Conservation (phyloP, 768 basidiomycete genomes). For the Xerocomellus intermedius region DNA sequence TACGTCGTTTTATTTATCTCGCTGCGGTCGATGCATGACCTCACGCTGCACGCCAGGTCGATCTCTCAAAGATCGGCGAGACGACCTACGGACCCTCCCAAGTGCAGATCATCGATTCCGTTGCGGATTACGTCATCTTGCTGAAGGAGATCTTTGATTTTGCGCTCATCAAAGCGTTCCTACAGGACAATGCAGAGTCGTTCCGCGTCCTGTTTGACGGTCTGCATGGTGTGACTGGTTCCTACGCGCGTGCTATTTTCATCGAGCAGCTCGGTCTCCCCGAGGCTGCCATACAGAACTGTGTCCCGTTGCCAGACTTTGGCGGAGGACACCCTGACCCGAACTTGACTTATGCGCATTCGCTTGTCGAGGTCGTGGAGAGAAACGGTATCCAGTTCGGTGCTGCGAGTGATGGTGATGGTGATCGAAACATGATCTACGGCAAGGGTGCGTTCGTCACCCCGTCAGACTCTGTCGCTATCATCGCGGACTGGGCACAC, state of each 20-base stretch:
- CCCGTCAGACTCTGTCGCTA: constrained; percentile 95
- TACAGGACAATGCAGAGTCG: constrained; percentile 61
- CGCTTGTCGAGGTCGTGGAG: constrained; percentile 92
- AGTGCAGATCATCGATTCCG: constrained; percentile 93
- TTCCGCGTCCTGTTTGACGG: constrained; percentile 95
- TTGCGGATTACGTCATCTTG: constrained; percentile 81
- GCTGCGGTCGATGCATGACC: neutral
- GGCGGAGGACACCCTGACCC: constrained; percentile 98
- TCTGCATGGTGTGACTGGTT: constrained; percentile 94
- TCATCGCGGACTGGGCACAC: constrained; percentile 97
- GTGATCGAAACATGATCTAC: constrained; percentile 99
- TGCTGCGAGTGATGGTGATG: constrained; percentile 96
- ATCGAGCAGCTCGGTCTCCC: constrained; percentile 80
- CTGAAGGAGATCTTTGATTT: constrained; percentile 95
- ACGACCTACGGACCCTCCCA: constrained; percentile 77
- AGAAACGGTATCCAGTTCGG: constrained; percentile 84
- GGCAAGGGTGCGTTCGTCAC: constrained; percentile 98
- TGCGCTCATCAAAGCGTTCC: constrained; percentile 84
- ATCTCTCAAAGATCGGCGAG: constrained; percentile 81
- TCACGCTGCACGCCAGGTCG: constrained; percentile 48
- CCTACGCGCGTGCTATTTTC: constrained; percentile 89
- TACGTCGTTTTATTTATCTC: constrained; percentile 43
- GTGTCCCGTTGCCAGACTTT: constrained; percentile 89
- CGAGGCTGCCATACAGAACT: constrained; percentile 83
- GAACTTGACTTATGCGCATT: constrained; percentile 95